Evolutionary conservation across 73 alveolate genomes (phyloP), one percentile per base, ranked within the genome.

Genomic region (Paramecium sexaurelia): DNA sequence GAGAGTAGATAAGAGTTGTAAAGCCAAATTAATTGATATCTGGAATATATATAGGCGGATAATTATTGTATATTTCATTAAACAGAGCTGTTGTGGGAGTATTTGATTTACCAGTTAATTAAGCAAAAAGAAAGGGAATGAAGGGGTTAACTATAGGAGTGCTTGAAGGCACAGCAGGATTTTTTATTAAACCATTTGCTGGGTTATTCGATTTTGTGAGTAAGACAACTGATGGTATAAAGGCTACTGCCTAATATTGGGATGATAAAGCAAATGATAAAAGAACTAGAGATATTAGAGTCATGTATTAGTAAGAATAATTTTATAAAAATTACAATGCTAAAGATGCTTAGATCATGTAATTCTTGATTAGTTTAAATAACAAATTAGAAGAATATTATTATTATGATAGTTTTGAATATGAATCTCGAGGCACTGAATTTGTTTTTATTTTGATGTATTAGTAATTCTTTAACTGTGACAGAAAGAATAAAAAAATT

Each of bases 201-300:
- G 99, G 99, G 4, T 96, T 96, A 40, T 89, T 98, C 47, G 99
- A 98, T 92, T 89, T 97, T 47, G 92, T 98, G 29, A 92, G 99
- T 36, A 94, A 96, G 71, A 97, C 99, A 33, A 95, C 99, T 22
- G 99, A 97, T 83, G 99, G 99, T 15, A 55, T 98, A 22, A 96
- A 96, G 86, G 97, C 97, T 68, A 96, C 98, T 9, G 93, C 98
- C 39, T 85, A 82, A 94, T 57, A 24, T 75, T 82, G 93, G 75
- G 94, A 91, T 41, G 96, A 93, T 56, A 93, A 92, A 55, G 84
- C 83, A 17, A 90, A 93, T 24, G 92, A 87, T 57, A 92, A 95
- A 40, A 94, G 99, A 92, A 84, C 95, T 26, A 55, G 99, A 61
- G 96, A 61, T 19, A 99, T 99, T 11, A 92, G 99, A 36, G 95